These are phyloP conservation scores for Aspergillus floridensis DNA, from an alignment of 2,329 filamentous ascomycete genomes.

Conservation along the genomic window DNA sequence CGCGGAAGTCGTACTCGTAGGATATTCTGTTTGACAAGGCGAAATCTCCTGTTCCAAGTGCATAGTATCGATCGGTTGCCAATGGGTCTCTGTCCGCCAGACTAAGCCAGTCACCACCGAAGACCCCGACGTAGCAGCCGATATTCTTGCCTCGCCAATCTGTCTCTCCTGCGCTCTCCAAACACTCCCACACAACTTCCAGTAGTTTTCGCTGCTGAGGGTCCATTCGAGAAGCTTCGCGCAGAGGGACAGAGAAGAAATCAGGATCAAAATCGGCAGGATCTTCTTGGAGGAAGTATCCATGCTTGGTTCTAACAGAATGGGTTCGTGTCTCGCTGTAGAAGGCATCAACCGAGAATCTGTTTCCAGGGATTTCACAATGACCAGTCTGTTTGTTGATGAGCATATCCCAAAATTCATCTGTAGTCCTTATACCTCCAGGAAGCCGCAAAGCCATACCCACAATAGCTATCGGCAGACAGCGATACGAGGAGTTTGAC, in stretches of 20 bases:
- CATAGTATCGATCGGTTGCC: constrained; percentile 15
- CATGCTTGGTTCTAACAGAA: constrained; percentile 13
- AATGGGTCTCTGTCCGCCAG: constrained; percentile 20
- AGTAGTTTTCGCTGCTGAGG: constrained; percentile 30
- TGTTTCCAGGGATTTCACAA: constrained; percentile 21
- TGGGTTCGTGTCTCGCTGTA: constrained; percentile 16
- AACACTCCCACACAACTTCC: constrained; percentile 29
- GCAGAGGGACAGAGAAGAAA: constrained; percentile 28
- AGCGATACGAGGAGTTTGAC: no score
- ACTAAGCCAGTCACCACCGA: constrained; percentile 28
- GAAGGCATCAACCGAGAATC: constrained; percentile 27
- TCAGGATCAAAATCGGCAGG: constrained; percentile 22
- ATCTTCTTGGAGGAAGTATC: constrained; percentile 34
- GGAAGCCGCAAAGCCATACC: constrained; percentile 27
- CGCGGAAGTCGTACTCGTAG: constrained; percentile 23
- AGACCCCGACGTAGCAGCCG: constrained; percentile 27
- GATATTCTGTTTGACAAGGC: constrained; percentile 26
- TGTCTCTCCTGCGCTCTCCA: constrained; percentile 33
- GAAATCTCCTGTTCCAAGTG: constrained; percentile 17
- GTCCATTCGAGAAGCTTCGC: constrained; percentile 27
- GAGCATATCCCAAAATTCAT: constrained; percentile 24
- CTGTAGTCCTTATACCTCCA: constrained; percentile 14
- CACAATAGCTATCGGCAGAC: constrained; percentile 19
- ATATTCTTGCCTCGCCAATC: constrained; percentile 30
- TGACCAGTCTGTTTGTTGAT: constrained; percentile 20